Evolutionary conservation across 306 rosid species (phyloP), one percentile per base, ranked within the genome.

Genomic region (Vigna reflexopilosa): DNA sequence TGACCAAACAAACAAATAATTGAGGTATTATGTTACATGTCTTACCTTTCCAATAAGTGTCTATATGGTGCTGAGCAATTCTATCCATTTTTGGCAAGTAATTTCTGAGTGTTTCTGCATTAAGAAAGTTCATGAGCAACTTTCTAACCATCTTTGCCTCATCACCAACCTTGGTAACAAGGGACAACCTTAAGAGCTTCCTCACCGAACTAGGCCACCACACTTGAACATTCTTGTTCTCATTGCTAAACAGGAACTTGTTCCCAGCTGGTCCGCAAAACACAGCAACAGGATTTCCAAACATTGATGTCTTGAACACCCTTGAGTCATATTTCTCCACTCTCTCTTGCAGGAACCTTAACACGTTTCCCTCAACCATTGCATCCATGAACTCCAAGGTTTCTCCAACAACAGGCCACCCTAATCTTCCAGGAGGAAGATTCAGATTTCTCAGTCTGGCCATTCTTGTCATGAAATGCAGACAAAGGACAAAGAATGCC

Each of bases 341-440:
- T 65, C 85, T 86, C 47, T 77, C 85, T 65, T 73, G 17, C 32
- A 81, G 32, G 87, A 86, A 81, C 58, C 64, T 64, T 17, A 19
- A 14, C 6, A 5, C 14, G 34, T 54, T 73, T 12, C 73, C 85
- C 66, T 83, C 83, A 8, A 2, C 1, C 16, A 20, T 15, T n/a
- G 48, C 16, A 56, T 72, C 30, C 36, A 77, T 0, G 65, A 83
- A 86, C 67, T 81, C 71, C 1, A 77, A 50, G 42, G 83, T 86
- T 70, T 86, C 89, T 34, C 85, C 87, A 69, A 83, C 45, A 55
- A 86, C 6, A 22, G 89, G 89, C 79, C 80, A 86, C 70, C 89
- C 89, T 26, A 65, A 63, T 50, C 34, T 86, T 70, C 89, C 85
- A 0, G 48, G 77, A 73, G 89, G 89, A 77, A 86, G 87, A 56